A percentile compares a stretch with the other conserved stretches of the same genome.
Evolutionary conservation across 345 rosid species (phyloP).

Genomic region (Gynandropsis gynandra): DNA sequence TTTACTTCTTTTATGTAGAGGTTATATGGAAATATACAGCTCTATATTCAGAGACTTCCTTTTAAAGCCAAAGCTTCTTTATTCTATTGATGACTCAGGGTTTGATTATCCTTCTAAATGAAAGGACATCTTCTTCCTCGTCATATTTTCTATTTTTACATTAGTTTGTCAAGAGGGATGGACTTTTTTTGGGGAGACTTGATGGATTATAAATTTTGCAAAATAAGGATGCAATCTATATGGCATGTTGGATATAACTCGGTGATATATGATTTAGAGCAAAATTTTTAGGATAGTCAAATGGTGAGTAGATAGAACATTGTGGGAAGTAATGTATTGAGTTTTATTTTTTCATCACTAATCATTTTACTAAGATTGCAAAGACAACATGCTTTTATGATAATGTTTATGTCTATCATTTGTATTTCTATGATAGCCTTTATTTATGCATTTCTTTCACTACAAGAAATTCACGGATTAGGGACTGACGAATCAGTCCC

Average conservation of each 20-base stretch:
- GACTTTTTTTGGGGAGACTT: background rate
- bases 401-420: background rate
- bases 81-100: slow-evolving; percentile 94
- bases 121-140: slow-evolving; percentile 12
- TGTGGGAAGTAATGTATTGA: too few species aligned
- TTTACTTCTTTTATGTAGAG: slow-evolving; percentile 32
- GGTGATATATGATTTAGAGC: too few species aligned
- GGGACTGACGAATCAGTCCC: too few species aligned
- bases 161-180: background rate
- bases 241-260: too few species aligned
- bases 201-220: too few species aligned
- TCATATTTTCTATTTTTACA: background rate
- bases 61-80: slow-evolving; percentile 94
- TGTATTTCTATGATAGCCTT: too few species aligned
- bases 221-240: too few species aligned
- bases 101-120: slow-evolving; percentile 99
- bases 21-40: slow-evolving; percentile 96
- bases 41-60: slow-evolving; percentile 99
- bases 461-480: too few species aligned
- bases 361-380: background rate
- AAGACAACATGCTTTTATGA: background rate
- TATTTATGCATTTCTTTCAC: too few species aligned
- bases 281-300: too few species aligned
- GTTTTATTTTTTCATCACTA: too few species aligned
- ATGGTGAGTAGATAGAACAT: too few species aligned